A percentile compares a stretch with the other conserved stretches of the same genome.
Conservation (phyloP, 1,284 basidiomycete genomes). For the Vanrija sp. region DNA sequence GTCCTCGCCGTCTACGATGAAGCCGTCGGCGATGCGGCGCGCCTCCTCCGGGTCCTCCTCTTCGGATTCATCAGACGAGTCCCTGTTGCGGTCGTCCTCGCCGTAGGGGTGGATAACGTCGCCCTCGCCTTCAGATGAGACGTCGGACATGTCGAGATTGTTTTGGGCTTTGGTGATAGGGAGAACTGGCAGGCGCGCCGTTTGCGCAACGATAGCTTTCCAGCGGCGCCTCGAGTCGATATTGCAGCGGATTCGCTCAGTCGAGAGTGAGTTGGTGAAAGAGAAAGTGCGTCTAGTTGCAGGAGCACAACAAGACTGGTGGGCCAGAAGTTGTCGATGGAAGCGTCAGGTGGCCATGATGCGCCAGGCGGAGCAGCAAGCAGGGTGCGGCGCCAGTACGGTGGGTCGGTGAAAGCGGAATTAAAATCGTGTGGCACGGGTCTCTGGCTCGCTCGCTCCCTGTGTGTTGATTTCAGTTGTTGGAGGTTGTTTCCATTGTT, state of each 20-base stretch:
- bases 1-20: conserved; percentile 49
- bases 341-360: no score
- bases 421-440: background rate
- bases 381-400: no score
- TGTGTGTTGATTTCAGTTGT: background rate
- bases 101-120: conserved; percentile 47
- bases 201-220: no score
- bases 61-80: conserved; percentile 50
- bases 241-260: background rate
- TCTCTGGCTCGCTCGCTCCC: background rate
- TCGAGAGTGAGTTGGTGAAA: background rate
- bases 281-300: background rate
- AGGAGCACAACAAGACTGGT: background rate
- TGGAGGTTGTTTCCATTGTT: background rate
- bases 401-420: no score
- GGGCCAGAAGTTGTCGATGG: no score
- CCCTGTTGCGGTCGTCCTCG: conserved; percentile 32
- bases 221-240: no score
- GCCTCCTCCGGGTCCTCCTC: conserved; percentile 48
- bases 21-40: conserved; percentile 45
- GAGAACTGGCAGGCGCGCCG: no score
- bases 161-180: background rate
- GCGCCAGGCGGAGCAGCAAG: no score
- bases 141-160: conserved; percentile 32
- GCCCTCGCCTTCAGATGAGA: conserved; percentile 48